phyloP scores from a whole-genome alignment of 345 rosid genomes.

The Trapa incisa region DNA sequence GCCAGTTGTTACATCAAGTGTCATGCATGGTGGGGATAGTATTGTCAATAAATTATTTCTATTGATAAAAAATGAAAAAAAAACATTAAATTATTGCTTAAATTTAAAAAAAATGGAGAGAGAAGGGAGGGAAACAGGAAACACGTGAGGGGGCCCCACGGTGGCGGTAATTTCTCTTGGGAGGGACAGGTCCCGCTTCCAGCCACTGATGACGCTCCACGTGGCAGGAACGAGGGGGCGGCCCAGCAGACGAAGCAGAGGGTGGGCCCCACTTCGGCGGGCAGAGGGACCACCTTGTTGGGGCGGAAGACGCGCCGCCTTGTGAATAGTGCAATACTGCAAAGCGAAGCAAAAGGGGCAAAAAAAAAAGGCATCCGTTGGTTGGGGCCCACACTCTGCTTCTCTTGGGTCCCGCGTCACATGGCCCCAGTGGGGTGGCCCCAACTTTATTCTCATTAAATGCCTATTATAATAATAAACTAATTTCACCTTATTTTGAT shows the following conservation, averaged over 20 bases:
- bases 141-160: not conserved
- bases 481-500: not conserved
- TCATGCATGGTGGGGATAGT: too few species aligned
- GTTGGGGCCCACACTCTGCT: slow-evolving; percentile 3
- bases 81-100: too few species aligned
- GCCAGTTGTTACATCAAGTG: too few species aligned
- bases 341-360: not conserved
- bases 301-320: slow-evolving; percentile 7
- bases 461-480: not conserved
- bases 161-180: not conserved
- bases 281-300: slow-evolving; percentile 6
- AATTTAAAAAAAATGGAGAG: too few species aligned
- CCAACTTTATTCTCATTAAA: not conserved
- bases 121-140: too few species aligned
- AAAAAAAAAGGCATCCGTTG: not conserved
- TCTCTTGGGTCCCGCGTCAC: slow-evolving; percentile 6
- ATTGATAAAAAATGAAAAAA: too few species aligned
- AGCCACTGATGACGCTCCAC: not conserved
- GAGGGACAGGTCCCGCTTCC: not conserved
- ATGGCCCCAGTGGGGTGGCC: slow-evolving; percentile 8
- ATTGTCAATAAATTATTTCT: too few species aligned
- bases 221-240: not conserved
- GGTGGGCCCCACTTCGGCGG: not conserved
- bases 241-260: not conserved
- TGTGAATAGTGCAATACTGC: slow-evolving; percentile 8